phyloP scores from a whole-genome alignment of 129 eudicot species.

The Helianthus annuus region DNA sequence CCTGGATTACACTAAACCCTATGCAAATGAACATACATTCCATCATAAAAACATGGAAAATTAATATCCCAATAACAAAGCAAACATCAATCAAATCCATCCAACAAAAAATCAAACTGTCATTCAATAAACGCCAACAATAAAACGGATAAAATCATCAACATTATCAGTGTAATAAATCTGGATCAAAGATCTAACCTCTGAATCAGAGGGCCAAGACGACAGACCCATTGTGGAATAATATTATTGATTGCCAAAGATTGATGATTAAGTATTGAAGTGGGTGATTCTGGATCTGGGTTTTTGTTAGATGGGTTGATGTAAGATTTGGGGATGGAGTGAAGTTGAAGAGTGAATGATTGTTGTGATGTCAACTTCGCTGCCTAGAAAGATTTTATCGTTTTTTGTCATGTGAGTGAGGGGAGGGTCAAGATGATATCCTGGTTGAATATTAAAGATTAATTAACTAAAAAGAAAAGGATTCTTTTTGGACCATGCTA shows the following conservation, averaged over 20 bases:
- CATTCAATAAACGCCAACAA: too few relatives aligned
- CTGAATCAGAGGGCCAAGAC: slow-evolving; percentile 34
- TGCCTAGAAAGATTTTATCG: not conserved
- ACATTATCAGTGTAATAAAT: not conserved
- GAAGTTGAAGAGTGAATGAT: not conserved
- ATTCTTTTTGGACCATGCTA: too few relatives aligned
- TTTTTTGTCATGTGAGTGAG: not conserved
- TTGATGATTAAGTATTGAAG: too few relatives aligned
- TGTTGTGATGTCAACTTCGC: not conserved
- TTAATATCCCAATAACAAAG: too few relatives aligned
- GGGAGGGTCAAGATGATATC: too few relatives aligned
- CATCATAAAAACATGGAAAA: too few relatives aligned
- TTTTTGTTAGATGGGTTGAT: not conserved
- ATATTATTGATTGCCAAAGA: too few relatives aligned
- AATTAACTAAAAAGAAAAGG: too few relatives aligned
- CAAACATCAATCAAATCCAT: too few relatives aligned
- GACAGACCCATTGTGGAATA: slow-evolving; percentile 11
- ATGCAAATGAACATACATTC: too few relatives aligned
- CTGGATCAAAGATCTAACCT: slow-evolving; percentile 13
- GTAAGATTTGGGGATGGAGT: slow-evolving; percentile 14
- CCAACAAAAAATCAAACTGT: too few relatives aligned
- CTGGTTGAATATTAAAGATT: not conserved
- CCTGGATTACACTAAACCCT: too few relatives aligned
- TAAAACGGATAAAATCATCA: not conserved
- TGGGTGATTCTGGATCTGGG: slow-evolving; percentile 2